Evolutionary conservation across 2,329 filamentous ascomycete genomes (phyloP).

Genomic region (Aspergillus sp.): DNA sequence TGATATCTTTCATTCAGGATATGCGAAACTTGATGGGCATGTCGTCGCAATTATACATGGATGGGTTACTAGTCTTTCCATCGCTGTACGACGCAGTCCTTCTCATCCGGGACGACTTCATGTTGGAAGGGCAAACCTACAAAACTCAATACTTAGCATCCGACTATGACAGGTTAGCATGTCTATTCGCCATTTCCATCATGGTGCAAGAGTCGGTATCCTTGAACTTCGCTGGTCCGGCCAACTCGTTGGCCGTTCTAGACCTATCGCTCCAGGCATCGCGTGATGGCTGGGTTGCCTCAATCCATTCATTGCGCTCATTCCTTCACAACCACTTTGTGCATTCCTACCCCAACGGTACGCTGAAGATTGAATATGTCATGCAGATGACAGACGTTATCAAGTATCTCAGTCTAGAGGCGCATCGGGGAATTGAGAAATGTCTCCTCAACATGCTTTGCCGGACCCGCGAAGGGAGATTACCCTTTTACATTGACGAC

Average conservation of each 20-base stretch:
- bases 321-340: slow-evolving; percentile 7
- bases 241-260: slow-evolving; percentile 2
- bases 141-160: neutral
- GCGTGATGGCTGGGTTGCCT: slow-evolving; percentile 6
- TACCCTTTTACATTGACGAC: slow-evolving; percentile 7
- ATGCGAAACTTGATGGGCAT: slow-evolving; percentile 21
- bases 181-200: slow-evolving; percentile 13
- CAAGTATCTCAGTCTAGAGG: slow-evolving; percentile 13
- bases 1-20: slow-evolving; percentile 24
- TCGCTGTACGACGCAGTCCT: slow-evolving; percentile 8
- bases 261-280: slow-evolving; percentile 5
- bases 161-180: slow-evolving; percentile 8
- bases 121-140: neutral
- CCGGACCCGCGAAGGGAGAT: slow-evolving; percentile 3
- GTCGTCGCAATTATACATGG: slow-evolving; percentile 4
- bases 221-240: neutral
- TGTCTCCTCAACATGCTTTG: slow-evolving; percentile 17
- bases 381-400: slow-evolving; percentile 13
- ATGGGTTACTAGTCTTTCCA: slow-evolving; percentile 9
- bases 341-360: slow-evolving; percentile 3
- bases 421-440: slow-evolving; percentile 16
- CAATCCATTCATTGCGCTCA: slow-evolving; percentile 5
- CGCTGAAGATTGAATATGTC: slow-evolving; percentile 8
- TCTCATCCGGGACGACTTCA: neutral
- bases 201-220: slow-evolving; percentile 14